Evolutionary conservation across 352 stramenopile species (phyloP).

Genomic region (Plasmopara halstedii): DNA sequence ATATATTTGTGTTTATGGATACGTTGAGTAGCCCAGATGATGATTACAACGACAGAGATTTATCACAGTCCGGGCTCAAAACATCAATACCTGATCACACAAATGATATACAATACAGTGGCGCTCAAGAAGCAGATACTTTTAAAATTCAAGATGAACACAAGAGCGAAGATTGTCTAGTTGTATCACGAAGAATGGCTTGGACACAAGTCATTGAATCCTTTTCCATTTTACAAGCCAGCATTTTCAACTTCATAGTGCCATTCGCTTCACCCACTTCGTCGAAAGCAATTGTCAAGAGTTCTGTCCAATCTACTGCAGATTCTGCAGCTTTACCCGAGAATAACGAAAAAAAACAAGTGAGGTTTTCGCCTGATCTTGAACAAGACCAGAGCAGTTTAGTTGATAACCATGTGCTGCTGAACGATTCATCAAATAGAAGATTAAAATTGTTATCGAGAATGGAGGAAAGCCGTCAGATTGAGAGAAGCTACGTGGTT

Average conservation of each 20-base stretch:
- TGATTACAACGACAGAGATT: background rate
- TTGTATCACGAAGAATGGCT: slow-evolving; percentile 23
- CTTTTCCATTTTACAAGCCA: slow-evolving; percentile 16
- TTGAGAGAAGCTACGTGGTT: slow-evolving; percentile 37
- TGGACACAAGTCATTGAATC: slow-evolving; percentile 32
- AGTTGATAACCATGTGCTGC: slow-evolving; percentile 10
- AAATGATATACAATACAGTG: slow-evolving; percentile 14
- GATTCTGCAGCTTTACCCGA: background rate
- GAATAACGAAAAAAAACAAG: slow-evolving; percentile 8
- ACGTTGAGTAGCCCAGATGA: background rate
- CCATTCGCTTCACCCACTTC: background rate
- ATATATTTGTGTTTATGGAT: slow-evolving; percentile 11
- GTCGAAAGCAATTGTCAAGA: background rate
- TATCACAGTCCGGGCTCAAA: background rate
- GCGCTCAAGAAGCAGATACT: background rate
- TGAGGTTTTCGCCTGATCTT: slow-evolving; percentile 16
- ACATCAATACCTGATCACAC: slow-evolving; percentile 18
- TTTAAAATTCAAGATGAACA: background rate
- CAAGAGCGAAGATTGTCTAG: background rate
- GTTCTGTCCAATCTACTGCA: background rate
- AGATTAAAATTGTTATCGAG: slow-evolving; percentile 1
- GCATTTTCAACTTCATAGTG: slow-evolving; percentile 46
- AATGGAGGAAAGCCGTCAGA: slow-evolving; percentile 30
- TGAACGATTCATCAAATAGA: slow-evolving; percentile 10
- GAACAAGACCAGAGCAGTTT: slow-evolving; percentile 5